A percentile compares a stretch with the other conserved stretches of the same genome.
Evolutionary conservation across 139 green algal genomes (phyloP).

Genomic region (Chlorella sp.): DNA sequence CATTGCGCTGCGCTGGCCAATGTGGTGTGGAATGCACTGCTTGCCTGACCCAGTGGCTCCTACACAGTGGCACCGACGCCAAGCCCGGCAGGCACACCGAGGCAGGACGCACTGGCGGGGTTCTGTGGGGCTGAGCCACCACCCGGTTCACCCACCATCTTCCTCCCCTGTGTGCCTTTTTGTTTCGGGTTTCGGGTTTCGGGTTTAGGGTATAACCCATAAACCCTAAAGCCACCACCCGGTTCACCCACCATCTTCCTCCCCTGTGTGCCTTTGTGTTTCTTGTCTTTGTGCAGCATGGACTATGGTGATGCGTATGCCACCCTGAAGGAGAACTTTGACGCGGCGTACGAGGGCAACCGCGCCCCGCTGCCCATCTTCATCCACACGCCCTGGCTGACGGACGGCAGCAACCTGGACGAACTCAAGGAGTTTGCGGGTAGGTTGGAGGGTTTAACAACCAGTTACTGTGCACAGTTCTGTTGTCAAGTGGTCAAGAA

Average conservation of each 20-base stretch:
- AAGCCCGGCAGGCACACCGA: too few relatives aligned
- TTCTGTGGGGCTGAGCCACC: too few relatives aligned
- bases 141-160: too few relatives aligned
- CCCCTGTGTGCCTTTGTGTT: neutral
- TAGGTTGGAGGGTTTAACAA: neutral
- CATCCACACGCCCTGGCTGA: slow-evolving; percentile 7
- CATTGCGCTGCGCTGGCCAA: neutral
- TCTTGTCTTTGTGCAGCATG: neutral
- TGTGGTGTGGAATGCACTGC: too few relatives aligned
- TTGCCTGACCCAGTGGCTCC: neutral
- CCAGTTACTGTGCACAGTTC: too few relatives aligned
- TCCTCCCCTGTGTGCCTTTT: neutral
- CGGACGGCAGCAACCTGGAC: neutral
- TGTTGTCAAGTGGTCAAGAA: too few relatives aligned
- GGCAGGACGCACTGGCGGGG: too few relatives aligned
- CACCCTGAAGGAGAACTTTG: slow-evolving; percentile 31
- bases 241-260: too few relatives aligned
- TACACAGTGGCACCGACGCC: neutral
- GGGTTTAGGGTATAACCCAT: too few relatives aligned
- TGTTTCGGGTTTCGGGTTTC: too few relatives aligned
- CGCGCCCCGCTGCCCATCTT: slow-evolving; percentile 1
- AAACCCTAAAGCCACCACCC: too few relatives aligned
- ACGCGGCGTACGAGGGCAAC: neutral
- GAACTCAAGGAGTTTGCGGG: slow-evolving; percentile 1
- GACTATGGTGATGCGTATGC: slow-evolving; percentile 18